phyloP scores from a whole-genome alignment of 176 grass and related monocot species.

The Olyra latifolia region DNA sequence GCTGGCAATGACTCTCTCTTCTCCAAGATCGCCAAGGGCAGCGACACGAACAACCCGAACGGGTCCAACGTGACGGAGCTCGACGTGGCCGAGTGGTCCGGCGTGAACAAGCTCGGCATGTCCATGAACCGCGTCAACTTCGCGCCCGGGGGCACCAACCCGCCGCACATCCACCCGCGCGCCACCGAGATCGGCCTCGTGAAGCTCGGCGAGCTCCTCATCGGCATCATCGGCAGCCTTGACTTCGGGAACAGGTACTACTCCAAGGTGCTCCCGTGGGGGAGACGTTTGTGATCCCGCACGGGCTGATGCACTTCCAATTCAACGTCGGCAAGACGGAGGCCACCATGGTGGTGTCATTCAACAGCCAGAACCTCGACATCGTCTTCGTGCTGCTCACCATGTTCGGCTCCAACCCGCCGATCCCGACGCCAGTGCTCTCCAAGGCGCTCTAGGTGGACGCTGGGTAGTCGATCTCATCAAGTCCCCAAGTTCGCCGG shows the following conservation, averaged over 20 bases:
- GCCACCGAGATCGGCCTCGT: slow-evolving; percentile 47
- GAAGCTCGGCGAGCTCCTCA: slow-evolving; percentile 36
- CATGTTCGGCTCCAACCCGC: slow-evolving; percentile 51
- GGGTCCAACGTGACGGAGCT: slow-evolving; percentile 44
- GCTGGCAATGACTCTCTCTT: slow-evolving; percentile 50
- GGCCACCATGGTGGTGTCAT: slow-evolving; percentile 45
- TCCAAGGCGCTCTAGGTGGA: slow-evolving; percentile 52
- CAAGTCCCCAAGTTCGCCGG: slow-evolving; percentile 57
- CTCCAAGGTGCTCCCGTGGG: slow-evolving; percentile 52
- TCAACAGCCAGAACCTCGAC: slow-evolving; percentile 64
- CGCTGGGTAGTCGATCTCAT: slow-evolving; percentile 32
- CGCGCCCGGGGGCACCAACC: slow-evolving; percentile 28
- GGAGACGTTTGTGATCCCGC: slow-evolving; percentile 59
- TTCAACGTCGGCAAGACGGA: slow-evolving; percentile 49
- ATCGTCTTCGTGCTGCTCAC: slow-evolving; percentile 41
- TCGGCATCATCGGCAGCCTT: slow-evolving; percentile 47
- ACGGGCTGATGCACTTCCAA: slow-evolving; percentile 66
- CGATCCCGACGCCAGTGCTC: slow-evolving; percentile 57
- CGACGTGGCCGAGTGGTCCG: slow-evolving; percentile 44
- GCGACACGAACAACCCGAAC: slow-evolving; percentile 40
- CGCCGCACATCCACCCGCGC: too few species aligned
- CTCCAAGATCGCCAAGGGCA: not conserved
- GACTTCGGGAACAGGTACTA: slow-evolving; percentile 39
- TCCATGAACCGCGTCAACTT: slow-evolving; percentile 83
- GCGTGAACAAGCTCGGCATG: slow-evolving; percentile 60